Conservation (phyloP, 2,329 filamentous ascomycete species). For the Chaetomium globosum region DNA sequence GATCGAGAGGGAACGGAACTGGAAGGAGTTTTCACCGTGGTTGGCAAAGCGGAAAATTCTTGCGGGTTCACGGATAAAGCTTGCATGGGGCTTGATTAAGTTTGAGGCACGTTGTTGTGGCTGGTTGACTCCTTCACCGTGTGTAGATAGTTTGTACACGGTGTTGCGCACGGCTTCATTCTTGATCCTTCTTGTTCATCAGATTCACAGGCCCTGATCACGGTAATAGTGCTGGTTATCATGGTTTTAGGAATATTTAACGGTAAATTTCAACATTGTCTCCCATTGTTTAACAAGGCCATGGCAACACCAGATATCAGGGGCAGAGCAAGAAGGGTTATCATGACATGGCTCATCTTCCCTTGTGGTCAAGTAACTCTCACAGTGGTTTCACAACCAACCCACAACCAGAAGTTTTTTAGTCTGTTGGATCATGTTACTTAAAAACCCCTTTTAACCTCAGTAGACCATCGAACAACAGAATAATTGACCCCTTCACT, state of each 20-base stretch:
- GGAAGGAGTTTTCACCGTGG: slow-evolving; percentile 38
- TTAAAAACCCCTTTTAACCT: background rate
- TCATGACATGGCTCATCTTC: no score
- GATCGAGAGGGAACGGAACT: slow-evolving; percentile 34
- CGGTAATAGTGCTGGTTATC: background rate
- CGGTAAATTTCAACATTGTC: no score
- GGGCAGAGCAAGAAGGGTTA: no score
- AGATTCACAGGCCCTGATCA: background rate
- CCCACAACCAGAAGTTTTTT: background rate
- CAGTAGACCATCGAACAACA: background rate
- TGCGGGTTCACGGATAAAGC: slow-evolving; percentile 12
- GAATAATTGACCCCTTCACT: background rate
- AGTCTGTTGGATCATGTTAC: background rate
- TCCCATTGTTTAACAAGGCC: no score
- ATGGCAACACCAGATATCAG: no score
- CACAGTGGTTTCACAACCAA: background rate
- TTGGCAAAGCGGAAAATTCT: slow-evolving; percentile 29
- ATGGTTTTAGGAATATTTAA: background rate
- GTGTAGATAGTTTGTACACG: background rate
- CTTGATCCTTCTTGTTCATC: background rate
- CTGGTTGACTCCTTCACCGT: background rate
- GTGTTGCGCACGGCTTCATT: background rate
- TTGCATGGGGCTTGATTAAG: background rate
- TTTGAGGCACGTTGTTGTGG: background rate
- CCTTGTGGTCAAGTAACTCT: background rate